Base-by-base conservation (phyloP, 2,329 filamentous ascomycete species). In the Zopfia rhizophila region DNA sequence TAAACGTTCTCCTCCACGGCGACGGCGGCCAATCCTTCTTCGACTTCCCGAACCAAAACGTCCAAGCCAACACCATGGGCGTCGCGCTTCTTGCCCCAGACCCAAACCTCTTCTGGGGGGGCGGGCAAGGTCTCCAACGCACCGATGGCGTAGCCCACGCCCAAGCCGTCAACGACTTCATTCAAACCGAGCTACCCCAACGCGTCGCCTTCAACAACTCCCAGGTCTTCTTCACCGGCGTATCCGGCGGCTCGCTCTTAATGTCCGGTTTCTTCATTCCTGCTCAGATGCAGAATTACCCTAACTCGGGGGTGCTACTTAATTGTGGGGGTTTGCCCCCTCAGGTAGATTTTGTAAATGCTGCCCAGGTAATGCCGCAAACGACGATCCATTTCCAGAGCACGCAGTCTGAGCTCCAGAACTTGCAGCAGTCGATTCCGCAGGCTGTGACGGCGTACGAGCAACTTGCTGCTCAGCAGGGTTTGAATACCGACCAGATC, bases 21-120 rank as follows among this genome's bases (percentile, higher is more conserved):
- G 82, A 85, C 59, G 82, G 82, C 29, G 82, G 82, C 5, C 78
- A 82, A 56, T 82, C 78, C 10, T 83, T 82, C 73, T 80, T 81
- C 65, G 79, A 81, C 60, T 81, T 82, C 67, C 80, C 80, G 24
- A 82, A 82, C 64, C 78, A 82, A 55, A 76, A 73, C 13, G 76
- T 82, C 8, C 76, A 78, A 42, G 61, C 68, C 38, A 77, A 76
- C 51, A 75, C 80, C 22, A 79, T 80, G 63, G 80, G 80, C 48
- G 78, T 82, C 7, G 79, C 72, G 7, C 66, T 82, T 2, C 76
- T 84, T 10, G 79, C 82, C 0, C 82, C 82, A 5, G 74, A 83
- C 61, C 61, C 70, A 41, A 77, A 81, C n/a, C n/a, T 81, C 23
- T 83, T 83, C 73, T 85, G 82, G 82, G 82, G 82, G 42, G 80